Conservation (phyloP, 129 eudicot species). For the sunflower (Helianthus annuus) region HanXRQr2.0-SUNRISE NC_035443.2:170093201-170093700, state of each 20-base stretch:
- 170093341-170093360: conserved; percentile 12
- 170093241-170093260: conserved; percentile 90
- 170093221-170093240: conserved; percentile 70
- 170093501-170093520: too few species aligned
- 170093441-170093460: conserved; percentile 2
- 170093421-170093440: conserved; percentile 20
- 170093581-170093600: conserved; percentile 28
- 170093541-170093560: conserved; percentile 17
- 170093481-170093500: neutral
- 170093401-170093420: conserved; percentile 9
- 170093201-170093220: conserved; percentile 84
- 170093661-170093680: conserved; percentile 25
- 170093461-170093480: neutral
- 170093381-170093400: neutral
- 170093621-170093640: neutral
- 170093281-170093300: conserved; percentile 4
- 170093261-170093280: conserved; percentile 91
- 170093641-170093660: conserved; percentile 15
- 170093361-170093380: too few species aligned
- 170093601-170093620: conserved; percentile 4
- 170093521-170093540: neutral
- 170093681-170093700: conserved; percentile 7
- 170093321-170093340: conserved; percentile 9
- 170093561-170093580: conserved; percentile 26
- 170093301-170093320: conserved; percentile 29